Evolutionary conservation across 106 monocot genomes (phyloP), one percentile per base, ranked within the genome.

Genomic region (Dendrobium officinale): DNA sequence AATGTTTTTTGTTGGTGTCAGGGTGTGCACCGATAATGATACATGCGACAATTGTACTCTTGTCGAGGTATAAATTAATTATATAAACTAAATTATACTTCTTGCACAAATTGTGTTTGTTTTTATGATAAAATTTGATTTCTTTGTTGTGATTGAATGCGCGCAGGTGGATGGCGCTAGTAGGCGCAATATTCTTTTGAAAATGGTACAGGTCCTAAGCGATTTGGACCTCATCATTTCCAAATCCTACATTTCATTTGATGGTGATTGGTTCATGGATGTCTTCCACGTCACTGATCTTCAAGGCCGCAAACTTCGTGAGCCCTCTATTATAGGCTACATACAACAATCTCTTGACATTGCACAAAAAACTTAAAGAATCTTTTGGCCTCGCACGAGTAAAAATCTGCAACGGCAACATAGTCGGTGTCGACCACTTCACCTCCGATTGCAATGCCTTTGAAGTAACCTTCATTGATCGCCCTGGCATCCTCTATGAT

Each of bases 211-310:
- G n/a, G 49, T 80, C 19, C 55, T 80, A 17, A 73, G 6, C 40
- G 80, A 73, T 18, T 72, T 80, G 26, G 7, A 80, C 40, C 80
- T 80, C 20, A 31, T 27, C 45, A 56, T 80, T 1, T 7, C 4
- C 37, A 92, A 92, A 79, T 83, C 91, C 22, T 92, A 92, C 82
- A 82, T 92, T 67, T 87, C 91, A 27, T 91, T 88, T 1, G 91
- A 91, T 44, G 88, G 88, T 18, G 85, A 76, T 45, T 91, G 88
- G 86, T 87, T 89, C 87, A 91, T 91, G 88, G 88, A 88, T 83
- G 88, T 89, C 78, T 91, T 91, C 80, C 86, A 91, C 81, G 89
- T 92, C 42, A 87, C 85, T 64, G 88, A 89, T 72, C 87, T 77
- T 64, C 45, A 45, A 13, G 85, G 87, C 61, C 56, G 73, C 85